Evolutionary conservation across 2,329 filamentous ascomycete genomes (phyloP).

Genomic region (Neocatenulostroma microsporum): DNA sequence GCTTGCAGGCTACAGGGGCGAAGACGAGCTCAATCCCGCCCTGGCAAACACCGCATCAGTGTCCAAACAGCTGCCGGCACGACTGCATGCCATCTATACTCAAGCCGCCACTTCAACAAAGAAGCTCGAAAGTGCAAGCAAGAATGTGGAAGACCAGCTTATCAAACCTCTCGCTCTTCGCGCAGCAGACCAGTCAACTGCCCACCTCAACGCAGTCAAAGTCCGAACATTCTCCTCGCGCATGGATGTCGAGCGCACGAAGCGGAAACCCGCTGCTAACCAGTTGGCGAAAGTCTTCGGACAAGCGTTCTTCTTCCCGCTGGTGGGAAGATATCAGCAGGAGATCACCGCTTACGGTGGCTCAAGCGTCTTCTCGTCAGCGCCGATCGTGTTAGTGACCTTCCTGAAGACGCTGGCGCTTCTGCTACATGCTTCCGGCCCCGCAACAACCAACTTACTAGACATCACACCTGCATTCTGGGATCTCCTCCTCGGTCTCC

Average conservation of each 20-base stretch:
- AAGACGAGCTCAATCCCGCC: constrained; percentile 39
- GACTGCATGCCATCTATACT: constrained; percentile 64
- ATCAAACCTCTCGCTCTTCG: constrained; percentile 73
- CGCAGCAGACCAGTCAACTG: constrained; percentile 70
- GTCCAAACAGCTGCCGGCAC: constrained; percentile 67
- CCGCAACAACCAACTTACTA: constrained; percentile 65
- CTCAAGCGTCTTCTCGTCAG: constrained; percentile 55
- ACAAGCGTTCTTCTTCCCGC: constrained; percentile 74
- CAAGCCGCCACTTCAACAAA: constrained; percentile 29
- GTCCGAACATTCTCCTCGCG: constrained; percentile 80
- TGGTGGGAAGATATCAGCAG: constrained; percentile 60
- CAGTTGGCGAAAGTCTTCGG: constrained; percentile 69
- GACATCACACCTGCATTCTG: constrained; percentile 80
- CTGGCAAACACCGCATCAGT: constrained; percentile 52
- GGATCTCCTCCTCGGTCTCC: constrained; percentile 67
- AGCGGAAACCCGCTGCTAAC: constrained; percentile 58
- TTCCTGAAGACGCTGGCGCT: constrained; percentile 82
- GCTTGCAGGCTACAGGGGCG: constrained; percentile 64
- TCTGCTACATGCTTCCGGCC: constrained; percentile 73
- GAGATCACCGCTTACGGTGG: constrained; percentile 27
- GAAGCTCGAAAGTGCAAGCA: constrained; percentile 61
- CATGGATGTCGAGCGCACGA: constrained; percentile 54
- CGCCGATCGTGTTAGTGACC: constrained; percentile 66
- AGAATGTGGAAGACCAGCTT: constrained; percentile 60
- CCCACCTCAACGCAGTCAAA: constrained; percentile 72